Evolutionary conservation across 1,139 yeast genomes (phyloP).

Genomic region (Blastobotrys illinoisensis): DNA sequence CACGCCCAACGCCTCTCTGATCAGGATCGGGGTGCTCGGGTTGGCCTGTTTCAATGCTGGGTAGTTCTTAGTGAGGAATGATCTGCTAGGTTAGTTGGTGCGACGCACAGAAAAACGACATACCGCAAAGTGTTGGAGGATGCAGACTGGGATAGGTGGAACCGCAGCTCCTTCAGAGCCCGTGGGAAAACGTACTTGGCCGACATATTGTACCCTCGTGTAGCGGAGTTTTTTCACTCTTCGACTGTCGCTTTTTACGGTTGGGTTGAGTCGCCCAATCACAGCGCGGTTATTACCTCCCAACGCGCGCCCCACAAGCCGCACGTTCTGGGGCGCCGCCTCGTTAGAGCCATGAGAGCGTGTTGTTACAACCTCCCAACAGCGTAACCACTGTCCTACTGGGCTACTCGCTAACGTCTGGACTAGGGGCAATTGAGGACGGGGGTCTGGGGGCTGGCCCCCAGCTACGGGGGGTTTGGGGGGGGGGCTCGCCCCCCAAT

Average conservation of each 20-base stretch:
- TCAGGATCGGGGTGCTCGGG: constrained; percentile 60
- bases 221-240: neutral
- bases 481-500: too few species aligned
- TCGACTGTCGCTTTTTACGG: neutral
- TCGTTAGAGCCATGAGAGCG: too few species aligned
- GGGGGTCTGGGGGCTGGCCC: neutral
- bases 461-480: neutral
- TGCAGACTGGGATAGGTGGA: constrained; percentile 70
- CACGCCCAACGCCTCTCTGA: constrained; percentile 70
- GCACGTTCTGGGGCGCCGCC: neutral
- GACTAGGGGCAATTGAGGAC: too few species aligned
- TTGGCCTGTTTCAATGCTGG: constrained; percentile 51
- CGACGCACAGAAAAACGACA: constrained; percentile 16
- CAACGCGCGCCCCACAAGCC: neutral
- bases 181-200: constrained; percentile 55
- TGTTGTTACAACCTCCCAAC: too few species aligned
- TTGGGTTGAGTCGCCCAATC: neutral
- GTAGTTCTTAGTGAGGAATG: constrained; percentile 57
- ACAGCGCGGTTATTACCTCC: neutral
- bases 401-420: too few species aligned
- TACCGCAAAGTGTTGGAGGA: constrained; percentile 58
- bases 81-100: constrained; percentile 31
- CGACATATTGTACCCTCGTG: constrained; percentile 37
- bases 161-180: constrained; percentile 69
- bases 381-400: too few species aligned